Evolutionary conservation across 208 protist species (phyloP), one percentile per base, ranked within the genome.

Genomic region (Crithidia thermophila): DNA sequence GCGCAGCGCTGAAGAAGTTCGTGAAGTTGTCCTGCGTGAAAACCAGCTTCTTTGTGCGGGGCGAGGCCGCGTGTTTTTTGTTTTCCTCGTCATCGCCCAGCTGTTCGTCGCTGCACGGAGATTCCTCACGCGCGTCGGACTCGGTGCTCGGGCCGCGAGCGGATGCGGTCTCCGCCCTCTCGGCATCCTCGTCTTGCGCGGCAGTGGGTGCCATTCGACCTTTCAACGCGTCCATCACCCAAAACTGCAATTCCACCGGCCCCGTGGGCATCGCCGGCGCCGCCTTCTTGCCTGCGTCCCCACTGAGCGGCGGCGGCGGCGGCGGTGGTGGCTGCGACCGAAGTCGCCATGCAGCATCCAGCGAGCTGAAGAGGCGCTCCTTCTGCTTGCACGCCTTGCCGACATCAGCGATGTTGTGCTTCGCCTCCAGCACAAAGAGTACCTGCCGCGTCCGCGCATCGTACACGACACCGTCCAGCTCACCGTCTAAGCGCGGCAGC

Each of bases 361-460:
- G 40, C 13, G 61, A 23, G 1, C 23, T 33, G 58, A 51, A 77
- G 5, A 71, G 30, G 9, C 66, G 51, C 21, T 63, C 51, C 16
- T 69, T 68, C 58, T 77, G 71, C 37, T 27, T 46, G 23, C 28
- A 34, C 14, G 71, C 57, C 18, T 62, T 77, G 51, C 62, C 63
- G n/a, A 77, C 2, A 30, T 67, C 71, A 8, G 55, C 71, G 21
- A 67, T 49, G 58, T 72, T 71, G 30, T 39, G 52, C 71, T 77
- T 77, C 43, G 61, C 47, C 58, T 77, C 71, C 1, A 75, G 5
- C 47, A 77, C 21, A 20, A 77, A 77, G 5, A 72, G 49, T 14
- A 64, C 64, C 42, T 71, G 49, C 8, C 39, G 63, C 1, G 62
- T 51, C 0, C 37, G 27, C 9, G 53, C 62, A 23, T 71, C 71